A percentile compares a stretch with the other conserved stretches of the same genome.
phyloP scores from a whole-genome alignment of 768 basidiomycete species.

The Tulasnella sp. region DNA sequence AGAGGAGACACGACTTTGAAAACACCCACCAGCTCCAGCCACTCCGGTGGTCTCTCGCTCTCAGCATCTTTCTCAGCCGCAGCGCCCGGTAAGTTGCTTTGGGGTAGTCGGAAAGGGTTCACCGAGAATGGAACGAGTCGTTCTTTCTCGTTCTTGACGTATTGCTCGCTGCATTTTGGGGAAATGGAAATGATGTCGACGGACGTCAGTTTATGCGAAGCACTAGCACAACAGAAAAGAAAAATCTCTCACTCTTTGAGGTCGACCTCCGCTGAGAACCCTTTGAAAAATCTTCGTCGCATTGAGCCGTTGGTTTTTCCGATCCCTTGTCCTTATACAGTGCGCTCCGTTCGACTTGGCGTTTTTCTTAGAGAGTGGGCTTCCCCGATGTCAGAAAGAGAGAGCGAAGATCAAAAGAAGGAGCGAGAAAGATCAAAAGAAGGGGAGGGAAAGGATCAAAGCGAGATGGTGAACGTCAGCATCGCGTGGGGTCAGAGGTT shows the following conservation, averaged over 20 bases:
- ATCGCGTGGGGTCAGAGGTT: background rate
- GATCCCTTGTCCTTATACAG: background rate
- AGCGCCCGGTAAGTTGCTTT: background rate
- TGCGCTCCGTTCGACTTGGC: no score
- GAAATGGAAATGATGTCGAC: no score
- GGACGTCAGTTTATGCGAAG: no score
- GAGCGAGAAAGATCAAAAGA: no score
- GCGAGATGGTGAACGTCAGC: background rate
- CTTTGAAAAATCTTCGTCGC: background rate
- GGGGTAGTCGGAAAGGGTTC: background rate
- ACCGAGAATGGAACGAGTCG: background rate
- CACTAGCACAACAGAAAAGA: background rate
- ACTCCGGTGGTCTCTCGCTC: slow-evolving; percentile 5
- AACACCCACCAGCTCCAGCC: slow-evolving; percentile 6
- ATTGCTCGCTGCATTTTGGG: background rate
- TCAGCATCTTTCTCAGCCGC: background rate
- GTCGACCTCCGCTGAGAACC: background rate
- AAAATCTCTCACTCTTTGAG: background rate
- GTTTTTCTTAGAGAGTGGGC: no score
- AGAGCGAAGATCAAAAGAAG: no score
- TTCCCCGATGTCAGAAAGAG: no score
- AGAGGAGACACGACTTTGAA: background rate
- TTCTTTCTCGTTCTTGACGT: background rate
- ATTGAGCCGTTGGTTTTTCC: background rate
- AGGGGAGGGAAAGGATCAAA: background rate